Evolutionary conservation across 2,329 filamentous ascomycete species (phyloP).

Genomic region (Macroventuria anomochaeta): DNA sequence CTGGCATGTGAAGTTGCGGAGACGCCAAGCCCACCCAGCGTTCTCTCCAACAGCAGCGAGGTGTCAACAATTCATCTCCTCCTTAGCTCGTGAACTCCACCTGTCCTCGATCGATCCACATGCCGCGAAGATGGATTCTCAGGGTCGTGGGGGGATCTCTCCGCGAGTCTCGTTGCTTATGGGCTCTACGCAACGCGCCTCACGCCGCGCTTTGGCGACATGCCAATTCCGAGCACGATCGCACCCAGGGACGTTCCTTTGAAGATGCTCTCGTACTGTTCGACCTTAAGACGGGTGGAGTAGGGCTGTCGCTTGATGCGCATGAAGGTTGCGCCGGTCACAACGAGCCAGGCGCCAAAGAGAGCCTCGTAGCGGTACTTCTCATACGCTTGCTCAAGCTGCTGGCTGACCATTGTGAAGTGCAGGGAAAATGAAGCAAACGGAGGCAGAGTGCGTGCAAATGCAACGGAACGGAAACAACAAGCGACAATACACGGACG

Average conservation of each 20-base stretch:
- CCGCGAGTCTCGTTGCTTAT: neutral
- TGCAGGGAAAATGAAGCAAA: neutral
- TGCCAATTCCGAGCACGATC: conserved; percentile 34
- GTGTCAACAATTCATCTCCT: neutral
- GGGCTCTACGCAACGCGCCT: conserved; percentile 18
- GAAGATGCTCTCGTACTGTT: conserved; percentile 49
- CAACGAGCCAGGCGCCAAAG: conserved; percentile 34
- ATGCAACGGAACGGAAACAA: neutral
- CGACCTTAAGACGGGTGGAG: conserved; percentile 40
- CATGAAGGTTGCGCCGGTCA: conserved; percentile 43
- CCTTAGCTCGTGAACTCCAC: neutral
- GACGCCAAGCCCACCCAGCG: conserved; percentile 15
- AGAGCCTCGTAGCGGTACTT: conserved; percentile 43
- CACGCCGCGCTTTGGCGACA: conserved; percentile 29
- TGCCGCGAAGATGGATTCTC: neutral
- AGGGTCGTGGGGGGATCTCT: neutral
- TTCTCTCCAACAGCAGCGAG: neutral
- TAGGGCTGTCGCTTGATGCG: conserved; percentile 46
- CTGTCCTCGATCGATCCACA: neutral
- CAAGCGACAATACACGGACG: neutral
- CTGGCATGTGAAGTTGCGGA: conserved; percentile 30
- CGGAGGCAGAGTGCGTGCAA: neutral
- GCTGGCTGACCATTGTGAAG: conserved; percentile 23
- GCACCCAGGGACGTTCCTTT: conserved; percentile 44
- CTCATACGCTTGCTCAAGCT: conserved; percentile 23